Evolutionary conservation across 768 basidiomycete species (phyloP), one percentile per base, ranked within the genome.

Genomic region (Lactarius trivialis): DNA sequence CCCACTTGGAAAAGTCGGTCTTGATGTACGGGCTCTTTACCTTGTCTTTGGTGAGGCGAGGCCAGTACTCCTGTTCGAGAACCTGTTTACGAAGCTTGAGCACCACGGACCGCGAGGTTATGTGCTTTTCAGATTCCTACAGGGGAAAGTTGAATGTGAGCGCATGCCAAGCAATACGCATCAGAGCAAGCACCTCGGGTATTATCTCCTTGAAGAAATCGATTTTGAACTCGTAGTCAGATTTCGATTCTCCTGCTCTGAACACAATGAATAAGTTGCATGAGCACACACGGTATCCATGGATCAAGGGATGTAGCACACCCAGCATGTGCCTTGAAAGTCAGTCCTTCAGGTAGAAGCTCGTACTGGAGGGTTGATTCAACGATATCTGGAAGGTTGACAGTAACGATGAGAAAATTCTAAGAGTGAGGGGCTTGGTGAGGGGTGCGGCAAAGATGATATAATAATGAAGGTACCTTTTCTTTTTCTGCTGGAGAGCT

Each of bases 1-100:
- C 88, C 94, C 94, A 98, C 77, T 91, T 96, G 67, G 79, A 79
- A 73, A 98, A 98, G 74, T 98, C 92, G 50, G 93, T 97, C 82
- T 97, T 98, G 74, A 98, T 77, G 76, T 84, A 95, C 60, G 85
- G 78, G 55, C 80, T 84, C 75, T 82, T 91, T 63, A 82, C 71
- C 74, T 93, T 95, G 63, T 90, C 89, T 74, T 96, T 93, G 52
- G 91, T 93, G 56, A 98, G 78, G 61, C 95, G 83, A 28, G 92
- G 91, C 96, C 96, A 98, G 75, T 82, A 98, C 68, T 93, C 96
- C 15, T 76, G 72, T 71, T 86, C 75, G 33, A 72, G 69, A 60
- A 85, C 85, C 73, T 93, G 92, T 77, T 98, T 98, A 73, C 85
- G 86, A 59, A 98, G 78, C 53, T 86, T 76, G 50, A 86, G 77